Percentiles rank a stretch among this genome's conserved stretches.
phyloP scores from a whole-genome alignment of 176 grass and related monocot species.

The Dactylis glomerata region DNA sequence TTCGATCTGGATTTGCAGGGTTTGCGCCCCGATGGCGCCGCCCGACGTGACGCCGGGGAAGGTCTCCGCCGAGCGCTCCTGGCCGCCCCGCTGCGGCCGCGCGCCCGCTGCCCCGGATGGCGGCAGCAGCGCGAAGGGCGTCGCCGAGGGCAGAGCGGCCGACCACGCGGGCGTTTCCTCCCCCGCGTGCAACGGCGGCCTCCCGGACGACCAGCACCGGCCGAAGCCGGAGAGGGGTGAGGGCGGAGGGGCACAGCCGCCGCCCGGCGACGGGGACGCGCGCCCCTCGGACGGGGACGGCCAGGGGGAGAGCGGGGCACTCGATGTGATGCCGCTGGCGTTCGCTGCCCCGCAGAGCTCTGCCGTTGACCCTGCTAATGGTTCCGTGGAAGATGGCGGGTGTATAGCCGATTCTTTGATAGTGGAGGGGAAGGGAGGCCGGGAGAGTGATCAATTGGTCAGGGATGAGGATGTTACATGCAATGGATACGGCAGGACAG shows the following conservation, averaged over 20 bases:
- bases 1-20: constrained; percentile 34
- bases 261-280: neutral
- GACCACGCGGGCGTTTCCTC: neutral
- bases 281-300: neutral
- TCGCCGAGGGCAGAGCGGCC: neutral
- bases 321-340: neutral
- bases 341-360: neutral
- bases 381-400: neutral
- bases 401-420: neutral
- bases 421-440: neutral
- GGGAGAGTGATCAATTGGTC: neutral
- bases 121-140: neutral
- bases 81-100: constrained; percentile 43
- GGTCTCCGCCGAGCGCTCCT: constrained; percentile 27
- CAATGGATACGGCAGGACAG: neutral
- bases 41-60: neutral
- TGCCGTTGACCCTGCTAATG: neutral
- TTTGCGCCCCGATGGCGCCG: constrained; percentile 4
- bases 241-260: neutral
- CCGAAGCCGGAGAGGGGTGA: neutral
- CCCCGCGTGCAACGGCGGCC: neutral
- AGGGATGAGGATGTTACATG: neutral
- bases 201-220: neutral
- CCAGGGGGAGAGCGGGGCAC: neutral
- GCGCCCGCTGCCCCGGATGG: neutral